Evolutionary conservation across 1,284 basidiomycete species (phyloP), one percentile per base, ranked within the genome.

Genomic region (Melampsora occidentalis): DNA sequence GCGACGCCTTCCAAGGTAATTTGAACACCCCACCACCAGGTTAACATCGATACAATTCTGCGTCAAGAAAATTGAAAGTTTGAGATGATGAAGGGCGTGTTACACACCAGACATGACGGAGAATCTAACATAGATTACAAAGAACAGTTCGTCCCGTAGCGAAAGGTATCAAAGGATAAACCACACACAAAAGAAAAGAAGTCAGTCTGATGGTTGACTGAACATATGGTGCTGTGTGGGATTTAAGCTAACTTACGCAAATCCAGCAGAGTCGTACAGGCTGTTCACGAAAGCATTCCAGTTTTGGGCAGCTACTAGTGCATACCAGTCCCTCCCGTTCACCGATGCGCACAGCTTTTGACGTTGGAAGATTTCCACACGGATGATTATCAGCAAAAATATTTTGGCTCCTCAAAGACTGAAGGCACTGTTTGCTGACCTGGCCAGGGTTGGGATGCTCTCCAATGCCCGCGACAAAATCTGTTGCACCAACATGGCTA

Each of bases 241-340:
- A 46, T 14, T 46, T 46, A 28, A 20, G 39, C n/a, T 25, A 28
- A 65, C 75, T 77, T 20, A 77, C 75, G 75, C 75, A 48, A 62
- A 70, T 64, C 68, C 75, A 22, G 62, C 68, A 31, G 75, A 64
- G 51, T 77, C 68, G 33, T 77, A 77, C 25, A 77, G 22, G 51
- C 10, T 65, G 22, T 77, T 77, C 10, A 77, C 67, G 63, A 77
- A 77, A 18, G 75, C 62, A 22, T 77, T 77, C 75, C 75, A 77
- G n/a, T 77, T 77, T 48, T 77, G 61, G 12, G 25, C 75, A 7
- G 75, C 75, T 22, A 77, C 75, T 6, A 77, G 39, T 20, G 75
- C 75, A 49, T 77, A 77, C 75, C 75, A 77, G 57, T 77, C 75
- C 33, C 51, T 39, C 18, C 75, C 75, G 57, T 64, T 53, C 20